phyloP scores from a whole-genome alignment of 305 asterid species.

The Fraxinus greggii region DNA sequence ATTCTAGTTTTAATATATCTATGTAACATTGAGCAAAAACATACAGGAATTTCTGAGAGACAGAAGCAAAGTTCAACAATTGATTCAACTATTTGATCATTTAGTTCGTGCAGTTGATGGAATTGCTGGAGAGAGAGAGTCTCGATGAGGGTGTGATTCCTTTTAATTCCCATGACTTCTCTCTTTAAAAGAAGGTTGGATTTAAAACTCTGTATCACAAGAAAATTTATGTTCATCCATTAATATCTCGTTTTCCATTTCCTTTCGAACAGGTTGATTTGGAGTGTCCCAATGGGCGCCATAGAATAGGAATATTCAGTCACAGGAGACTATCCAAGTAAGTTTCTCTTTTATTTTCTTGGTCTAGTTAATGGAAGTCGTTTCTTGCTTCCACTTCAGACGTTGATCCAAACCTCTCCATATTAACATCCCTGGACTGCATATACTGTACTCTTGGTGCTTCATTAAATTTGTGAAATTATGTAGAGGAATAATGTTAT shows the following conservation, averaged over 20 bases:
- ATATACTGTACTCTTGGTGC: neutral
- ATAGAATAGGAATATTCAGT: constrained; percentile 75
- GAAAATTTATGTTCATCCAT: neutral
- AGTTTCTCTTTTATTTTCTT: constrained; percentile 12
- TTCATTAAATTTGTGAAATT: neutral
- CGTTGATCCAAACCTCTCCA: neutral
- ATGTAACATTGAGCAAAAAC: constrained; percentile 19
- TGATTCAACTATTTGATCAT: constrained; percentile 72
- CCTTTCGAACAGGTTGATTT: constrained; percentile 64
- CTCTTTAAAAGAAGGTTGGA: neutral
- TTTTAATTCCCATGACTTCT: neutral
- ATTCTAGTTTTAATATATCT: constrained; percentile 3
- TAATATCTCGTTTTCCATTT: neutral
- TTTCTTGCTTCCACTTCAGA: constrained; percentile 8
- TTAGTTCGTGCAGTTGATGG: constrained; percentile 63
- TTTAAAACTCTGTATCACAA: neutral
- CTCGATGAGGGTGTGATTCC: constrained; percentile 69
- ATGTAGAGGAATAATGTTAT: neutral
- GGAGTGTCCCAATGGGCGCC: constrained; percentile 61
- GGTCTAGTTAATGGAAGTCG: neutral
- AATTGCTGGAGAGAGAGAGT: constrained; percentile 72
- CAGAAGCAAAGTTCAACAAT: constrained; percentile 64
- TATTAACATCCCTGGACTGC: neutral
- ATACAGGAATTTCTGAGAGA: constrained; percentile 73
- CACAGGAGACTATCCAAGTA: constrained; percentile 70